Base-by-base conservation (phyloP, 2,329 filamentous ascomycete genomes). In the Mollisia scopiformis region DNA sequence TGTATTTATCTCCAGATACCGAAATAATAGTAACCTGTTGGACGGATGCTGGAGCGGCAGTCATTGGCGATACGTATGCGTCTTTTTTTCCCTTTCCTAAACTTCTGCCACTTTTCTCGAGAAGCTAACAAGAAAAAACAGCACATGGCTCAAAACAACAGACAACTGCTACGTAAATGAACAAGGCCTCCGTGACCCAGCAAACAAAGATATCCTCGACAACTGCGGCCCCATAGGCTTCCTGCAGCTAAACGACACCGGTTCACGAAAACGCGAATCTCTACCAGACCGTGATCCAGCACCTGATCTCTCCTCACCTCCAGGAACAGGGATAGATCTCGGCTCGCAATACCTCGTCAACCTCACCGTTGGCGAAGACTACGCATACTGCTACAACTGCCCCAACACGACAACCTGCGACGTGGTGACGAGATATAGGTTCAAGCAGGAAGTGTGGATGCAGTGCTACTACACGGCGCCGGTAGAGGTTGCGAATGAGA, bases 211-310 rank as follows among this genome's bases (percentile, higher is more conserved):
- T 23, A 43, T 60, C 21, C 56, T 68, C n/a, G 66, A 66, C 30
- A 63, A 67, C 16, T 68, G 66, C 33, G 66, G 66, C 0, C 63
- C 65, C 3, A 58, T 68, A 14, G 65, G 65, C 7, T 66, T 67
- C 27, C 11, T 68, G 3, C 63, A 68, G 50, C 14, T 62, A 11
- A 67, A 66, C 31, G 49, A 63, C 25, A 67, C 64, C 13, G 30
- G 33, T 23, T 31, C 33, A 37, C 7, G 49, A 47, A 27, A 50
- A 16, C 19, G 33, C 39, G 25, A 28, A 41, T 23, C 50, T 33
- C 31, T 46, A 43, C 11, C 21, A 16, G 16, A 14, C 30, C 41
- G n/a, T 25, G 16, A 52, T 55, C 30, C 41, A n/a, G n/a, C n/a
- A n/a, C n/a, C n/a, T n/a, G n/a, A n/a, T 49, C 11, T 55, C 51